Conservation (phyloP, 83 land plant genomes). For the Picea engelmannii region DNA sequence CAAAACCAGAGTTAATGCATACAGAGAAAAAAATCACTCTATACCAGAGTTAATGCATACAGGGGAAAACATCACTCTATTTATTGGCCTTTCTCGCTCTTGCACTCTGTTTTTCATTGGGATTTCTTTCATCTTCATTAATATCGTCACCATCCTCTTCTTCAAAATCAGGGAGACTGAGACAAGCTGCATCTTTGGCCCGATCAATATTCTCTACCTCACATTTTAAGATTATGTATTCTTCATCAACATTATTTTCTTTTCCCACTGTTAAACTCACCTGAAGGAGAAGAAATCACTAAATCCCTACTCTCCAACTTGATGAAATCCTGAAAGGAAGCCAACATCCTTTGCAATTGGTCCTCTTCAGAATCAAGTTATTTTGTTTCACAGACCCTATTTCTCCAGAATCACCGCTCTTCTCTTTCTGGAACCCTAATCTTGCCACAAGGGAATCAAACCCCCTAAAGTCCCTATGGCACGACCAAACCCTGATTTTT, state of each 20-base stretch:
- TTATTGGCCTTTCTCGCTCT: neutral
- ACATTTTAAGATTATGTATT: too few species aligned
- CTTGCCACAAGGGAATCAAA: neutral
- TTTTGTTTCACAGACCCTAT: neutral
- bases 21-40: neutral
- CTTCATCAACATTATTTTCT: too few species aligned
- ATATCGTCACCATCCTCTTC: neutral
- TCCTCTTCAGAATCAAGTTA: neutral
- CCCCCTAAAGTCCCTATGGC: neutral
- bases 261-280: too few species aligned
- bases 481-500: neutral
- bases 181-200: constrained; percentile 13
- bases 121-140: neutral
- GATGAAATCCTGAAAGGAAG: too few species aligned
- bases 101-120: neutral
- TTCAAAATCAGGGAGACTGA: neutral
- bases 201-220: constrained; percentile 13
- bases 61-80: neutral
- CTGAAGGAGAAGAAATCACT: too few species aligned
- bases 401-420: neutral
- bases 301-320: too few species aligned
- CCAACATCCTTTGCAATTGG: neutral
- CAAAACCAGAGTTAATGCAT: too few species aligned
- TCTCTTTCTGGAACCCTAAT: neutral
- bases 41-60: too few species aligned